Percentiles rank a stretch among this genome's conserved stretches.
Conservation (phyloP, 2,329 filamentous ascomycete species). For the Penicillium sp. region DNA sequence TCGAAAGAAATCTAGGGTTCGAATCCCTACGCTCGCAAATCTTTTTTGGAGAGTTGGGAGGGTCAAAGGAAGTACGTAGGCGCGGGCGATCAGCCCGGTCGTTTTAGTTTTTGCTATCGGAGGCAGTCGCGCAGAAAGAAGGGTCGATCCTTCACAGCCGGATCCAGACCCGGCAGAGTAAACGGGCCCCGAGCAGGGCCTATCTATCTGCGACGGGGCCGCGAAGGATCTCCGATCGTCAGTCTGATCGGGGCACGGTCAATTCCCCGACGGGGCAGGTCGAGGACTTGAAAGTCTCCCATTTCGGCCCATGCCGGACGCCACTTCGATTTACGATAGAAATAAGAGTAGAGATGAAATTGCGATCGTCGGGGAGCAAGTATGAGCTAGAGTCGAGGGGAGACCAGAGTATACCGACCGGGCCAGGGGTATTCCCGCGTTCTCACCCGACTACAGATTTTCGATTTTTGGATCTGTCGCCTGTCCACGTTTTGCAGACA, state of each 20-base stretch:
- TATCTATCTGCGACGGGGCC: conserved; percentile 13
- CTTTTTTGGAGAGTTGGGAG: too few relatives aligned
- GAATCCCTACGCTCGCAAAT: neutral
- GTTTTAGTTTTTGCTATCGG: neutral
- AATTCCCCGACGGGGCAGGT: too few relatives aligned
- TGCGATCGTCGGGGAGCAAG: neutral
- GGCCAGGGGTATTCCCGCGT: too few relatives aligned
- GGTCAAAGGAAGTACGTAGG: too few relatives aligned
- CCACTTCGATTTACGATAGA: neutral
- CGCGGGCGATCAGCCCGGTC: neutral
- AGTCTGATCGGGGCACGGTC: too few relatives aligned
- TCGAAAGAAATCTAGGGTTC: neutral
- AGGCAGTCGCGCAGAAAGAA: too few relatives aligned
- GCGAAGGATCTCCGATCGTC: conserved; percentile 7
- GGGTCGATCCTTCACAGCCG: too few relatives aligned
- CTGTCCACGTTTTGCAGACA: too few relatives aligned
- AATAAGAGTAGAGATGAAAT: neutral
- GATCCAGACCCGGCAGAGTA: neutral
- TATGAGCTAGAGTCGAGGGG: neutral
- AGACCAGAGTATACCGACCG: too few relatives aligned
- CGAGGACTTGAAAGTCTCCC: too few relatives aligned
- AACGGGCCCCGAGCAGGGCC: conserved; percentile 1
- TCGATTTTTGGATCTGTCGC: neutral
- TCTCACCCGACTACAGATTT: too few relatives aligned
- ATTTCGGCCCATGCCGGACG: too few relatives aligned